Evolutionary conservation across 139 green algal species (phyloP).

Genomic region (Astrephomene gubernaculifera): DNA sequence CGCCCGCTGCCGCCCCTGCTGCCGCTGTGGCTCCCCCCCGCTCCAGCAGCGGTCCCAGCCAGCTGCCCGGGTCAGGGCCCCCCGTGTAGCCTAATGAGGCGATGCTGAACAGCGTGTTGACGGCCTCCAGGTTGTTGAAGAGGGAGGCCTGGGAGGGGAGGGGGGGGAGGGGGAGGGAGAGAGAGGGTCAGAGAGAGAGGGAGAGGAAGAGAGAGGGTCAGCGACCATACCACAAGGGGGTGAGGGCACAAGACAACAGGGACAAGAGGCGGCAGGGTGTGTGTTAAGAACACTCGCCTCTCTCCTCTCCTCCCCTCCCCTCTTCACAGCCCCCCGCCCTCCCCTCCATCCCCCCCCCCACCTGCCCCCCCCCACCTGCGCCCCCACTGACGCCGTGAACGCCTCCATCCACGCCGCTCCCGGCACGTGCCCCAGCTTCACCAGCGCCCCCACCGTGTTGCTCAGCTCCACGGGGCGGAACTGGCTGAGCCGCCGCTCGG

Average conservation of each 20-base stretch:
- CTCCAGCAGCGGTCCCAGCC: conserved; percentile 38
- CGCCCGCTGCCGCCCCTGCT: too few species aligned
- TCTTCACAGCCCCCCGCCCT: too few species aligned
- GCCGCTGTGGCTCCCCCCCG: too few species aligned
- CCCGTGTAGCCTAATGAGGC: conserved; percentile 20
- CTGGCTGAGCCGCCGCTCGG: not conserved
- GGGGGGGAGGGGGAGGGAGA: not conserved
- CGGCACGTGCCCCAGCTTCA: conserved; percentile 23
- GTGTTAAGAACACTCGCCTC: too few species aligned
- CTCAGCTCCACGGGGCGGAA: conserved; percentile 32
- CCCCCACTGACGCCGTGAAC: conserved; percentile 13
- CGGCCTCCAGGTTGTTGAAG: conserved; percentile 45
- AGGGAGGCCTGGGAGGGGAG: not conserved
- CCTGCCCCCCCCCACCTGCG: not conserved
- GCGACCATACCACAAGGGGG: too few species aligned
- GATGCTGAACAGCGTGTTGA: conserved; percentile 34
- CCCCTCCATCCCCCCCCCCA: too few species aligned
- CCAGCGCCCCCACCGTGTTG: conserved; percentile 37
- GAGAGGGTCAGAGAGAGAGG: not conserved
- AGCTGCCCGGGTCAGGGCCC: not conserved
- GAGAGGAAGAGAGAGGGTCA: too few species aligned
- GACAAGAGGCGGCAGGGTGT: too few species aligned
- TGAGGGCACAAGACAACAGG: too few species aligned
- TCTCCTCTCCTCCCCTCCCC: too few species aligned
- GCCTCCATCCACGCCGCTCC: not conserved